A percentile compares a stretch with the other conserved stretches of the same genome.
These are phyloP conservation scores for Yamadazyma laniorum DNA, from an alignment of 805 yeast genomes.

Conservation along the genomic window DNA sequence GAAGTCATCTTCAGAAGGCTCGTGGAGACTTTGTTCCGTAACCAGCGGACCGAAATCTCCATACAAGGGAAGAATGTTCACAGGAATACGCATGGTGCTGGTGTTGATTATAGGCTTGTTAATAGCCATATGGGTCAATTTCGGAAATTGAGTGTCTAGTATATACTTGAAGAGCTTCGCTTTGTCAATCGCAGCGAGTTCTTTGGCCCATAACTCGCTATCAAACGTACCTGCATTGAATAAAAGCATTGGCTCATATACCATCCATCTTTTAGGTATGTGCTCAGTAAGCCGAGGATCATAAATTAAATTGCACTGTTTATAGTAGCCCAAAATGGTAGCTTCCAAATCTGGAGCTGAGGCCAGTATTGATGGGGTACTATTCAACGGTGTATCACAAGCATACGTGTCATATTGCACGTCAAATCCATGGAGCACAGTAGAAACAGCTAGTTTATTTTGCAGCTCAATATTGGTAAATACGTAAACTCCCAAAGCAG, in stretches of 20 bases:
- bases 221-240: slow-evolving; percentile 52
- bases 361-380: too few species aligned
- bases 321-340: not conserved
- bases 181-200: slow-evolving; percentile 8
- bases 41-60: slow-evolving; percentile 70
- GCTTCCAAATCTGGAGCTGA: not conserved
- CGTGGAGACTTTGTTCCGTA: slow-evolving; percentile 29
- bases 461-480: too few species aligned
- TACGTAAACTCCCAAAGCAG: slow-evolving; percentile 1
- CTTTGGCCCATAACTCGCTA: slow-evolving; percentile 29
- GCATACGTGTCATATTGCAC: too few species aligned
- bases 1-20: slow-evolving; percentile 46
- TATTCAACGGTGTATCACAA: too few species aligned
- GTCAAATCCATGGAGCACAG: too few species aligned
- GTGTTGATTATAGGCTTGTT: slow-evolving; percentile 68
- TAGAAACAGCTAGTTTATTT: too few species aligned
- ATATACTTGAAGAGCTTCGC: slow-evolving; percentile 15
- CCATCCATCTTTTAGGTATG: slow-evolving; percentile 55
- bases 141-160: slow-evolving; percentile 14
- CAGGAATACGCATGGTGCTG: slow-evolving; percentile 58
- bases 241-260: slow-evolving; percentile 67
- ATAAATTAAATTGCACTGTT: not conserved
- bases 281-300: not conserved
- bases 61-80: slow-evolving; percentile 53
- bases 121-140: slow-evolving; percentile 60